A percentile compares a stretch with the other conserved stretches of the same genome.
Evolutionary conservation across 768 basidiomycete genomes (phyloP).

Genomic region (Leccinum ochraceum): DNA sequence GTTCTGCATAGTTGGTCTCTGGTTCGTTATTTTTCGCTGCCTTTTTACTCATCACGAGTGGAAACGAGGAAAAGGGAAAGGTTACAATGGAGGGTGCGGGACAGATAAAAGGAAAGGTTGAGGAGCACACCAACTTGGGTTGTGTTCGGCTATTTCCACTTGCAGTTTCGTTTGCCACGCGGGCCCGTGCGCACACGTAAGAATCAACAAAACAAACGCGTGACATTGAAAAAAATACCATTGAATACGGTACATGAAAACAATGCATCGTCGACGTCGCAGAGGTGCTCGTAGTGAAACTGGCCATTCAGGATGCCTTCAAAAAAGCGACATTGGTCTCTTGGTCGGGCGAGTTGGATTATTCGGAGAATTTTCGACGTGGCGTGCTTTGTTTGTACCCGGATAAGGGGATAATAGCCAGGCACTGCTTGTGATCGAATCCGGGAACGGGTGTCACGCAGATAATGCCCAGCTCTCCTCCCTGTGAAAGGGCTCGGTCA

Average conservation of each 20-base stretch:
- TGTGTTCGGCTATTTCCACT: conserved; percentile 42
- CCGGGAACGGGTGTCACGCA: conserved; percentile 5
- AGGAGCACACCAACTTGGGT: conserved; percentile 41
- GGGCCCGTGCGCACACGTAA: conserved; percentile 42
- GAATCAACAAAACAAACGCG: conserved; percentile 37
- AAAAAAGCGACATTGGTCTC: conserved; percentile 7
- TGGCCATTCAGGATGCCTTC: conserved; percentile 14
- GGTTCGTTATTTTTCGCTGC: conserved; percentile 40
- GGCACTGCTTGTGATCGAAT: conserved; percentile 29
- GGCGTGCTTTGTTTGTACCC: conserved; percentile 34
- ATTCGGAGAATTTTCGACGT: conserved; percentile 13
- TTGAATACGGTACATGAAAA: conserved; percentile 32
- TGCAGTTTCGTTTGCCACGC: conserved; percentile 41
- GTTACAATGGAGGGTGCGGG: conserved; percentile 30
- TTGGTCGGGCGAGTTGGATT: conserved; percentile 7
- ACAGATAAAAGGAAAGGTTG: conserved; percentile 42
- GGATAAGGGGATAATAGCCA: conserved; percentile 30
- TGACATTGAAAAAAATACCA: conserved; percentile 35
- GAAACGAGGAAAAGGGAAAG: conserved; percentile 15
- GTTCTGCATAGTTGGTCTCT: conserved; percentile 56
- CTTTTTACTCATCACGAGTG: conserved; percentile 53
- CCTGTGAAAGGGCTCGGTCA: conserved; percentile 8
- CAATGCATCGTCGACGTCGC: conserved; percentile 24
- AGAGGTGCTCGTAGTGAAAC: conserved; percentile 20
- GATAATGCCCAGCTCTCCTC: conserved; percentile 7